Conservation (phyloP, 2,329 filamentous ascomycete species). For the Aciculosporium take region DNA sequence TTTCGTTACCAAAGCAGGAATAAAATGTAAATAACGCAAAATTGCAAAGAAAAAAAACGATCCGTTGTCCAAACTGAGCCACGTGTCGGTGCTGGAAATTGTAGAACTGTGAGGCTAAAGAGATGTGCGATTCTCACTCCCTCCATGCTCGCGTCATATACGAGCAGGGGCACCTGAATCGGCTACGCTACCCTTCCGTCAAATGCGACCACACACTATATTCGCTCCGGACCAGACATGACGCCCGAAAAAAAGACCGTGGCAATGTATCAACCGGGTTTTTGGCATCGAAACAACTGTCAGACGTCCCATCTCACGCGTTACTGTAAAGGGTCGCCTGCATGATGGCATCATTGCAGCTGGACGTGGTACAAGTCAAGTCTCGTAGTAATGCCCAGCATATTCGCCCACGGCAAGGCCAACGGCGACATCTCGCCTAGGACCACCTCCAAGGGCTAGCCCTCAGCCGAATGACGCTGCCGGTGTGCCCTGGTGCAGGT, state of each 20-base stretch:
- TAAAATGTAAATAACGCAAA: no score
- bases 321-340: slow-evolving; percentile 19
- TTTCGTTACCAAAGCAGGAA: no score
- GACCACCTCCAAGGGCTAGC: slow-evolving; percentile 2
- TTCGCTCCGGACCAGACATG: not conserved
- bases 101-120: not conserved
- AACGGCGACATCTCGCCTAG: slow-evolving; percentile 8
- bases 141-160: not conserved
- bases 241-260: not conserved
- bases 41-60: no score
- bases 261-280: no score
- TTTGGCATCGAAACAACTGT: no score
- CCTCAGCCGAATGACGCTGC: slow-evolving; percentile 9
- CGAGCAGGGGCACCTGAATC: not conserved
- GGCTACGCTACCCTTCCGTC: not conserved
- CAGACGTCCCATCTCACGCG: slow-evolving; percentile 10
- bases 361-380: slow-evolving; percentile 20
- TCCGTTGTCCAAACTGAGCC: not conserved
- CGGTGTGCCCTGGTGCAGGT: slow-evolving; percentile 35
- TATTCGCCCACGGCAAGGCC: slow-evolving; percentile 6
- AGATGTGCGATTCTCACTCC: not conserved
- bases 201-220: not conserved
- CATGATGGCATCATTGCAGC: slow-evolving; percentile 22
- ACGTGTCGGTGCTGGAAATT: not conserved
- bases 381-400: slow-evolving; percentile 15